Evolutionary conservation across 2,329 filamentous ascomycete genomes (phyloP), one percentile per base, ranked within the genome.

Genomic region (Fusarium mundagurra): DNA sequence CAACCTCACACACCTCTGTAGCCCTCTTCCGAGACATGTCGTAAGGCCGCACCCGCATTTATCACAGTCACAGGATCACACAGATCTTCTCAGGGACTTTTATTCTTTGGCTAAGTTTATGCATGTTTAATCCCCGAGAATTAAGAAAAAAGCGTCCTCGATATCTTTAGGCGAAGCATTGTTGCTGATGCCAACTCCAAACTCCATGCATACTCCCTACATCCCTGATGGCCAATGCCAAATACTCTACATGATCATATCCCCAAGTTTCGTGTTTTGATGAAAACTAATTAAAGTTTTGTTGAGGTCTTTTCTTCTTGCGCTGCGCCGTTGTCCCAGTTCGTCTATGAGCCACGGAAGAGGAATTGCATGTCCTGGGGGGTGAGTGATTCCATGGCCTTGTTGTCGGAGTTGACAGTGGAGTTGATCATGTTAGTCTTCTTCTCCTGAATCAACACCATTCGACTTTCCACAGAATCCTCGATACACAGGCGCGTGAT

Each of bases 361-460:
- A 99, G 86, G 84, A 99, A 99, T 83, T 98, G 94, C 89, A 99
- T 93, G 81, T 99, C 96, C 82, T 96, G 93, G 0, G 94, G 92
- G 20, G 92, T 97, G 71, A 99, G 86, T 64, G 95, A 96, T 81
- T 98, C 94, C 90, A 98, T 94, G 0, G 96, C 94, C 51, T 93
- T 83, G 77, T 96, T 92, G 80, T 98, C 96, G 48, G 94, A 93
- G 82, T 98, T 98, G 82, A 99, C 95, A 0, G 96, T 99, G 34
- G 95, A 95, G 77, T 96, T 94, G 80, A 99, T 99, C 94, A 99
- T 96, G 80, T 93, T 96, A 2, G 96, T 95, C 86, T 99, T 99
- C 89, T 99, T 99, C 86, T 99, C 96, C 82, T 99, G 96, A 33
- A 99, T 88, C 75, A 96, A 87, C 6, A 99, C 94, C 89, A 99